A percentile compares a stretch with the other conserved stretches of the same genome.
Conservation (phyloP, 352 stramenopile genomes). For the Pythium rhizo-oryzae region DNA sequence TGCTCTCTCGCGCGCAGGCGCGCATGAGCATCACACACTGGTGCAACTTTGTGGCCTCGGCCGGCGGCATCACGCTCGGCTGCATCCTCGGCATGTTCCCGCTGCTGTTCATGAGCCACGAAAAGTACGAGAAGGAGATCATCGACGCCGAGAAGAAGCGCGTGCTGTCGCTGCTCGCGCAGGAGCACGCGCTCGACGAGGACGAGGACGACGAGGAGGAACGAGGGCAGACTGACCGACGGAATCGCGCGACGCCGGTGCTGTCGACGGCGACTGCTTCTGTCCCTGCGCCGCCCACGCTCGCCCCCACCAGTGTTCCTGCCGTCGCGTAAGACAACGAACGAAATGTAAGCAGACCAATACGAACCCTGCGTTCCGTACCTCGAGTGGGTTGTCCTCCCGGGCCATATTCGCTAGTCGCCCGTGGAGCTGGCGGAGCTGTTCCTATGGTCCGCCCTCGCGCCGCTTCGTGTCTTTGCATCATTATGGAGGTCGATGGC, state of each 20-base stretch:
- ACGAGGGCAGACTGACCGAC: not conserved
- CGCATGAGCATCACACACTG: slow-evolving; percentile 77
- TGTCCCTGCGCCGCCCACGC: too few relatives aligned
- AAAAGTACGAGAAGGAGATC: slow-evolving; percentile 59
- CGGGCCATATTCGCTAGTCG: too few relatives aligned
- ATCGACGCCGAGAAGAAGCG: slow-evolving; percentile 37
- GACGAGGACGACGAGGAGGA: slow-evolving; percentile 19
- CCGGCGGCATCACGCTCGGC: slow-evolving; percentile 83
- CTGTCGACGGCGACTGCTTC: not conserved
- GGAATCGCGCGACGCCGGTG: not conserved
- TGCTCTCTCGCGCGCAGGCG: slow-evolving; percentile 77
- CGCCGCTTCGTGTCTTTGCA: slow-evolving; percentile 17
- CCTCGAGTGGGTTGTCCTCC: too few relatives aligned
- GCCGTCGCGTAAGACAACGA: too few relatives aligned
- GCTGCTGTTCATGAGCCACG: slow-evolving; percentile 86
- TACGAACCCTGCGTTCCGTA: too few relatives aligned
- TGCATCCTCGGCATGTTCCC: slow-evolving; percentile 92
- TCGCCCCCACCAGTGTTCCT: too few relatives aligned
- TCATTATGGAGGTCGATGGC: not conserved
- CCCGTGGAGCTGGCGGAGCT: too few relatives aligned
- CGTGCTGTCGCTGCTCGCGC: slow-evolving; percentile 20
- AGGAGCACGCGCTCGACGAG: slow-evolving; percentile 17
- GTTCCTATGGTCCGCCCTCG: too few relatives aligned
- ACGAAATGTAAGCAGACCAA: too few relatives aligned
- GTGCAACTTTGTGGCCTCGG: slow-evolving; percentile 78